Evolutionary conservation across 129 eudicot genomes (phyloP).

Genomic region (sunflower (Helianthus annuus)): DNA sequence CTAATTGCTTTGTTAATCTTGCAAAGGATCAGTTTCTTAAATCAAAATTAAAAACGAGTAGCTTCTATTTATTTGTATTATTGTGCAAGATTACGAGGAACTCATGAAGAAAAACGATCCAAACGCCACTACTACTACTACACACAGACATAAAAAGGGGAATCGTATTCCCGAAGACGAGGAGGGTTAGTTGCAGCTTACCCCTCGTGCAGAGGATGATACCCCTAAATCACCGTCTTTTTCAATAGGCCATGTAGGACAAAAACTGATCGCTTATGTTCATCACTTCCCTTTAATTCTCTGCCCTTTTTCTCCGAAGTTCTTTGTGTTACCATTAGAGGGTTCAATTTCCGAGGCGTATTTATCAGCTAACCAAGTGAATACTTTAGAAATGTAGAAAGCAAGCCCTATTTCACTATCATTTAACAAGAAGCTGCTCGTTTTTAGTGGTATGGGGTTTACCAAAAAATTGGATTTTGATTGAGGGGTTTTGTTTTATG

Average conservation of each 20-base stretch:
- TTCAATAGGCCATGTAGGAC: conserved; percentile 46
- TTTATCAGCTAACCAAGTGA: conserved; percentile 65
- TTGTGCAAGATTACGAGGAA: conserved; percentile 89
- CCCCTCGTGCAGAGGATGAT: conserved; percentile 46
- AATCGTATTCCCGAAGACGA: conserved; percentile 50
- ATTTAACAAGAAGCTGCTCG: too few species aligned
- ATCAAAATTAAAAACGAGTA: too few species aligned
- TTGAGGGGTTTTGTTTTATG: conserved; percentile 9
- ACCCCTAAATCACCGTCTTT: conserved; percentile 40
- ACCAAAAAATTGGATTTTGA: not conserved
- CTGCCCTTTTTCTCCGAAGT: conserved; percentile 85
- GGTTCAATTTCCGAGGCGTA: conserved; percentile 84
- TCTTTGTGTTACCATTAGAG: conserved; percentile 91
- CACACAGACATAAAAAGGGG: conserved; percentile 24
- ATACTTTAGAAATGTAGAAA: too few species aligned
- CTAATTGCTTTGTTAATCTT: too few species aligned
- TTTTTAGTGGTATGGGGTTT: too few species aligned
- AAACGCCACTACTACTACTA: conserved; percentile 20
- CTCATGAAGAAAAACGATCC: conserved; percentile 54
- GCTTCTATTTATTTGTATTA: too few species aligned
- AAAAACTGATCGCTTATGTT: conserved; percentile 60
- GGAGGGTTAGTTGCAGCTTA: conserved; percentile 81
- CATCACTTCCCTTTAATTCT: conserved; percentile 85
- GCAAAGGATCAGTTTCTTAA: too few species aligned
- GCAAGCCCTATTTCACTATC: too few species aligned